Base-by-base conservation (phyloP, 2,329 filamentous ascomycete genomes). In the Microsporum audouinii region DNA sequence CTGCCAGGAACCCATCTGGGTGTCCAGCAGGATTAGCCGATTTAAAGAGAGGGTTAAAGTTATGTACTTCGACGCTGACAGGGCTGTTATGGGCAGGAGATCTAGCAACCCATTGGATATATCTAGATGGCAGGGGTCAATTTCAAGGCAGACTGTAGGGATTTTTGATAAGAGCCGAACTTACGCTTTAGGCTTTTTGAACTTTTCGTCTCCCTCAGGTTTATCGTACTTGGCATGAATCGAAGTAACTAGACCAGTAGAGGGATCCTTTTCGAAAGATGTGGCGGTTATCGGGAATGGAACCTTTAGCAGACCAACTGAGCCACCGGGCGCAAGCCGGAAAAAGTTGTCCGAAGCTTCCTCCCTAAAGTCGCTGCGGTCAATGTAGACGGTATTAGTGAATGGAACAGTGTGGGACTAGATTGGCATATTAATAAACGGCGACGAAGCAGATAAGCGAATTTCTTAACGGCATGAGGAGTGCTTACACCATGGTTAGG, bases 31-130 rank as follows among this genome's bases (percentile, higher is more conserved):
- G 91, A 69, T 94, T 87, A 56, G 91, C 86, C 2, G 87, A 89
- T 73, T 90, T 91, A 82, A 96, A 96, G 0, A 97, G 81, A 2
- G 84, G 79, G 71, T 90, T 88, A 76, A 94, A 87, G 56, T 94
- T 80, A 62, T 91, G 87, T 47, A 85, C 88, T 73, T 91, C 88
- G 10, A 87, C 86, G 60, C 77, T 79, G 63, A 86, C 76, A 2
- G 82, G 82, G 43, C 81, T 80, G 43, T 85, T 83, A 3, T 85
- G 84, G 4, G 36, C 36, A 12, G 34, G 36, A n/a, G 55, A 57
- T 17, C 27, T 17, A 5, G 55, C 55, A 57, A 57, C 36, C 55
- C 55, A 57, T 57, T 57, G 55, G 71, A 96, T 95, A 70, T 79
- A 82, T 0, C 79, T 78, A 6, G 27, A 60, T 62, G 6, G n/a